Evolutionary conservation across 2,329 filamentous ascomycete genomes (phyloP).

Genomic region (Fusarium austroafricanum): DNA sequence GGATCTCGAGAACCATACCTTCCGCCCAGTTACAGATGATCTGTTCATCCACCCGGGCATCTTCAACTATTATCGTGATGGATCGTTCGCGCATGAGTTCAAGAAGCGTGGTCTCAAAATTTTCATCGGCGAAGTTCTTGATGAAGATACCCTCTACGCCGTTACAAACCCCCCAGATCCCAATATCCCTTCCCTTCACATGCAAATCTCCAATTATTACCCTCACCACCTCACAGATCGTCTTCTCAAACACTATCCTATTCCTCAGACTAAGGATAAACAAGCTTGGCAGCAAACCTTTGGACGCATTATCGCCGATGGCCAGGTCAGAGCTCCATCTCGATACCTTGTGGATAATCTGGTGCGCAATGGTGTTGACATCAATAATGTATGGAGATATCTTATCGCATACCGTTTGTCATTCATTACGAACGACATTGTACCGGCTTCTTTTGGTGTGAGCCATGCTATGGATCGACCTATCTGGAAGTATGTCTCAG

Average conservation of each 20-base stretch:
- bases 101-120: conserved; percentile 1
- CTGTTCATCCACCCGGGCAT: conserved; percentile 12
- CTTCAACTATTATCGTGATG: conserved; percentile 12
- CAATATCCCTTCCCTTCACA: background rate
- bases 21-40: background rate
- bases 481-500: conserved; percentile 26
- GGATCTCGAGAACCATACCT: conserved; percentile 4
- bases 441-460: conserved; percentile 8
- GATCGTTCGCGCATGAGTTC: conserved; percentile 1
- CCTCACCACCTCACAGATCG: conserved; percentile 3
- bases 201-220: conserved; percentile 14
- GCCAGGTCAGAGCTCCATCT: conserved; percentile 15
- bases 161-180: conserved; percentile 14
- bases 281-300: conserved; percentile 12
- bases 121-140: conserved; percentile 1
- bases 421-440: background rate
- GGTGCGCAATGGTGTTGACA: conserved; percentile 2
- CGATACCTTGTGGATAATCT: conserved; percentile 13
- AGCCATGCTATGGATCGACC: conserved; percentile 23
- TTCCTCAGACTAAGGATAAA: background rate
- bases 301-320: conserved; percentile 4
- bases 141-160: conserved; percentile 16
- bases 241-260: conserved; percentile 1
- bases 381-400: conserved; percentile 13
- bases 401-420: conserved; percentile 10